Conservation (phyloP, 805 yeast genomes). For the Brettanomyces bruxellensis region DNA sequence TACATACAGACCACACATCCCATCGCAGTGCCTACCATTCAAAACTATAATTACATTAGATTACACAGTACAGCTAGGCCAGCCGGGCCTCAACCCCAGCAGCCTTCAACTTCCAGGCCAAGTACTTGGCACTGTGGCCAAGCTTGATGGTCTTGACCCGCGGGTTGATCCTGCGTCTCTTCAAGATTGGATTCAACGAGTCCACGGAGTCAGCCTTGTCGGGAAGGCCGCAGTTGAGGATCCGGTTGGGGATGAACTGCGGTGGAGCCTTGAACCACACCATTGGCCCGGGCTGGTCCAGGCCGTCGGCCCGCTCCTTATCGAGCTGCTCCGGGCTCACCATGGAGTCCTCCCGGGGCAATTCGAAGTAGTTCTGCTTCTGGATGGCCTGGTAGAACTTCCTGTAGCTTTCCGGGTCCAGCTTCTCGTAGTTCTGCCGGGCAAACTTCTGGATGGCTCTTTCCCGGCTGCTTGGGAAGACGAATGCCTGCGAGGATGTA, state of each 20-base stretch:
- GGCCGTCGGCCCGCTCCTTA: conserved; percentile 3
- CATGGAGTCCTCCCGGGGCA: conserved; percentile 9
- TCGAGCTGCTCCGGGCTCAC: conserved; percentile 1
- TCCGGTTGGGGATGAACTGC: conserved; percentile 32
- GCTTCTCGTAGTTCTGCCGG: conserved; percentile 20
- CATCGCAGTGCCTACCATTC: not conserved
- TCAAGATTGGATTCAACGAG: conserved; percentile 13
- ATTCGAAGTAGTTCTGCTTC: conserved; percentile 15
- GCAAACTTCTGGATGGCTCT: conserved; percentile 26
- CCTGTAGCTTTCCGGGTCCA: conserved; percentile 26
- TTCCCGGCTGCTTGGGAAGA: conserved; percentile 27
- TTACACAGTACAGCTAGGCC: not conserved
- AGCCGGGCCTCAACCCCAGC: not conserved
- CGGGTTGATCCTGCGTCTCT: conserved; percentile 8
- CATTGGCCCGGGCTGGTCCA: conserved; percentile 24
- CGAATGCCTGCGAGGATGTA: conserved; percentile 25
- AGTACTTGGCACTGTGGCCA: conserved; percentile 68
- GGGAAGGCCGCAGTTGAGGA: conserved; percentile 17
- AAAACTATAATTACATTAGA: not conserved
- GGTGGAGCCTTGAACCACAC: conserved; percentile 71
- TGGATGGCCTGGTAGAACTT: conserved; percentile 12
- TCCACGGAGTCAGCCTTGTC: conserved; percentile 6
- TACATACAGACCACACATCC: no score
- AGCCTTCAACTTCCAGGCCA: conserved; percentile 43
- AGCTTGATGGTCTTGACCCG: conserved; percentile 30